Percentiles rank a stretch among this genome's conserved stretches.
phyloP scores from a whole-genome alignment of 768 basidiomycete species.

The Exsudoporus frostii region DNA sequence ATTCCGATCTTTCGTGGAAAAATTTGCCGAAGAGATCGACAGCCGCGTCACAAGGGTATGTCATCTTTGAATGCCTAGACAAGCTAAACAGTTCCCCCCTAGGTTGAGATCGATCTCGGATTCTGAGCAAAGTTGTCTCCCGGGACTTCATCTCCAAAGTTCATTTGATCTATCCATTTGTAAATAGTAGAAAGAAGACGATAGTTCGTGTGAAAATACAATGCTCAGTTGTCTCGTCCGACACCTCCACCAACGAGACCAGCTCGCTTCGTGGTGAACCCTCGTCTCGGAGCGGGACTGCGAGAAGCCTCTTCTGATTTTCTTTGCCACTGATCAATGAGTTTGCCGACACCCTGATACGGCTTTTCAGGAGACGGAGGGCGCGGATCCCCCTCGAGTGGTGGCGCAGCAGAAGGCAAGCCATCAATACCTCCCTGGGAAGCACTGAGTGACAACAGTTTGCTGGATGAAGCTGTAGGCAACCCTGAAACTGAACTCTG shows the following conservation, averaged over 20 bases:
- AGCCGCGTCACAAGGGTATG: constrained; percentile 4
- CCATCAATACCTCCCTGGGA: constrained; percentile 25
- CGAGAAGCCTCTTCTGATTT: constrained; percentile 59
- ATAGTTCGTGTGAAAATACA: constrained; percentile 6
- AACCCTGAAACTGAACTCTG: constrained; percentile 23
- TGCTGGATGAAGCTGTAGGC: constrained; percentile 22
- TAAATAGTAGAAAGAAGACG: constrained; percentile 9
- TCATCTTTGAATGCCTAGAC: neutral
- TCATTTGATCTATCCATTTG: neutral
- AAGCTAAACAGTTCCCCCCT: neutral
- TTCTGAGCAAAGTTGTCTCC: neutral
- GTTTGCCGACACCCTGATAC: constrained; percentile 77
- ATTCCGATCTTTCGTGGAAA: constrained; percentile 11
- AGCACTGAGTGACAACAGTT: constrained; percentile 12
- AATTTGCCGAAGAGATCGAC: constrained; percentile 8
- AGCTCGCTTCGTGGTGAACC: constrained; percentile 40
- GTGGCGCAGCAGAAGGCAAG: constrained; percentile 14
- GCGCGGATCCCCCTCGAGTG: constrained; percentile 32
- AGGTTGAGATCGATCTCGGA: constrained; percentile 13
- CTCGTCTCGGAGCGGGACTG: constrained; percentile 37
- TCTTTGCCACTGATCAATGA: constrained; percentile 87
- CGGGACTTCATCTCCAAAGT: neutral
- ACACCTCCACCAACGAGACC: constrained; percentile 26
- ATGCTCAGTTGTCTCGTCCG: constrained; percentile 20
- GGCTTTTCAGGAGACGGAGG: constrained; percentile 73